These are phyloP conservation scores for Haematococcus sp. DNA, from an alignment of 139 green algal species.

Conservation along the genomic window DNA sequence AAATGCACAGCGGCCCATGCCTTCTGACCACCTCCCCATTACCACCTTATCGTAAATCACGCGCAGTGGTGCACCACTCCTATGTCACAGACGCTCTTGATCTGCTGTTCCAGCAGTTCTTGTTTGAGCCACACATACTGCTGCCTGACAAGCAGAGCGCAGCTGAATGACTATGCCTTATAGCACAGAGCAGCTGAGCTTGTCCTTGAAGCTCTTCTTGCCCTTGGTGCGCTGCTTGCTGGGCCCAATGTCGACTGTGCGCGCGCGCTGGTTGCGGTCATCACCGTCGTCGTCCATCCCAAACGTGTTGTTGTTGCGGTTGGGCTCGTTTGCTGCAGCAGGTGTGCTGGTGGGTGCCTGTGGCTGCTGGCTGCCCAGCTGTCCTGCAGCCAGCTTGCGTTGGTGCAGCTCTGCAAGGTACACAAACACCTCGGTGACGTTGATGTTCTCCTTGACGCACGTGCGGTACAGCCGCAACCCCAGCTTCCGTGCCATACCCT, in stretches of 20 bases:
- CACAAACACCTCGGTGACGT: constrained; percentile 67
- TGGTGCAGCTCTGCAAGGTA: constrained; percentile 59
- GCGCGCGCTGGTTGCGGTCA: constrained; percentile 3
- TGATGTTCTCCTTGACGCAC: constrained; percentile 78
- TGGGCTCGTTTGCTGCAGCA: neutral
- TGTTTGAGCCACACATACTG: no score
- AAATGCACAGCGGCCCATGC: no score
- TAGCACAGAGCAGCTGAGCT: constrained; percentile 32
- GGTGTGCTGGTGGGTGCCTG: neutral
- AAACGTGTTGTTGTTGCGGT: constrained; percentile 6
- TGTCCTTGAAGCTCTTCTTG: constrained; percentile 50
- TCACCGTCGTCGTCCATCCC: neutral
- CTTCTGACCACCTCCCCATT: no score
- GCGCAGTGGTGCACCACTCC: no score
- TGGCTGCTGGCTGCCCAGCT: constrained; percentile 15
- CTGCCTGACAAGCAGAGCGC: no score
- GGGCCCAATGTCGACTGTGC: constrained; percentile 36
- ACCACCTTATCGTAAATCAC: no score
- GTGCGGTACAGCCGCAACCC: constrained; percentile 68
- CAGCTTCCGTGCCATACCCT: constrained; percentile 54
- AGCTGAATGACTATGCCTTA: constrained; percentile 8
- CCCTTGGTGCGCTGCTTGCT: constrained; percentile 48
- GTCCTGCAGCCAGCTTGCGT: constrained; percentile 36
- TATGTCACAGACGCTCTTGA: no score
- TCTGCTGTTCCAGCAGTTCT: no score